phyloP scores from a whole-genome alignment of 257 asterid genomes.

The Datura wrightii region DNA sequence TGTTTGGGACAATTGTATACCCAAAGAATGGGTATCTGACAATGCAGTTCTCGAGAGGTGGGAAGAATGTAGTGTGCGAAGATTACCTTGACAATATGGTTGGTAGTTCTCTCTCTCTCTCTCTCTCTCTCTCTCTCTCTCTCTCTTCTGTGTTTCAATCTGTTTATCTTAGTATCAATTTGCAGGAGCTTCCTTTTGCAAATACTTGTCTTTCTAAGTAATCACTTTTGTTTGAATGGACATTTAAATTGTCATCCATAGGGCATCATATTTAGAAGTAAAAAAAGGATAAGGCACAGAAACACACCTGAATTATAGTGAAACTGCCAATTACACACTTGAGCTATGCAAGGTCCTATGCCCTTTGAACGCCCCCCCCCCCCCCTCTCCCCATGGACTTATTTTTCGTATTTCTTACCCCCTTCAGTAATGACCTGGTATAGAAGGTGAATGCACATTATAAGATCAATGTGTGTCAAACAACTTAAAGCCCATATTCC shows the following conservation, averaged over 20 bases:
- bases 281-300: not conserved
- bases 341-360: too few species aligned
- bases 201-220: not conserved
- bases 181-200: constrained; percentile 29
- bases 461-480: too few species aligned
- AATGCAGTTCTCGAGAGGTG: constrained; percentile 81
- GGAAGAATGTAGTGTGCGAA: constrained; percentile 89
- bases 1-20: constrained; percentile 88
- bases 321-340: too few species aligned
- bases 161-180: constrained; percentile 26
- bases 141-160: constrained; percentile 15
- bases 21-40: constrained; percentile 88
- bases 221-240: not conserved
- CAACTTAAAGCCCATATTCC: too few species aligned
- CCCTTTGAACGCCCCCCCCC: too few species aligned
- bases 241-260: not conserved
- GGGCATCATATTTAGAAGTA: not conserved
- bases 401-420: too few species aligned
- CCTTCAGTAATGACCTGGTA: too few species aligned
- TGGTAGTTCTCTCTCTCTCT: constrained; percentile 40
- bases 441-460: too few species aligned
- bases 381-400: too few species aligned
- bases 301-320: too few species aligned
- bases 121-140: constrained; percentile 33
- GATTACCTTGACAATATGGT: constrained; percentile 91